These are phyloP conservation scores for Purpureocillium lavendulum DNA, from an alignment of 2,329 filamentous ascomycete species.

Conservation along the genomic window DNA sequence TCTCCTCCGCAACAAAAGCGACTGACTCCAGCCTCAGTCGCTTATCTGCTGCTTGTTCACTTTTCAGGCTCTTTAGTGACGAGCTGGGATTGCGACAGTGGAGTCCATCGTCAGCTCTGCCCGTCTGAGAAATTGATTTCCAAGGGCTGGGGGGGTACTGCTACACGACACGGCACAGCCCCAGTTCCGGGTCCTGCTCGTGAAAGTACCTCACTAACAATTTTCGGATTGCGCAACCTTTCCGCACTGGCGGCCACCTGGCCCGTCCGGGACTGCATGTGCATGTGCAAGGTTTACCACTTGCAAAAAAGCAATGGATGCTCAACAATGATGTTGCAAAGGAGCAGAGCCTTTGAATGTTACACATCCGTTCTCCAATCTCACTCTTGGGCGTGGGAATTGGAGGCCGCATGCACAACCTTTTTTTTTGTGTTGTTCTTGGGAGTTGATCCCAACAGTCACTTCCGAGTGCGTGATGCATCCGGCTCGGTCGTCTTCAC, in stretches of 20 bases:
- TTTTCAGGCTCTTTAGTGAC: not conserved
- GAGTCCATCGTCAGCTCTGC: not conserved
- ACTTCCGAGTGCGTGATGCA: too few relatives aligned
- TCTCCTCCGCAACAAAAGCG: not conserved
- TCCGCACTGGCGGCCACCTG: slow-evolving; percentile 1
- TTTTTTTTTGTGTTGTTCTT: too few relatives aligned
- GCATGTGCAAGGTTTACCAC: not conserved
- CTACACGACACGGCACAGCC: slow-evolving; percentile 17
- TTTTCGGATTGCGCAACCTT: slow-evolving; percentile 14
- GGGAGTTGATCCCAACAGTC: too few relatives aligned
- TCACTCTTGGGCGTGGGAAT: too few relatives aligned
- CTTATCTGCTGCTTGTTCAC: not conserved
- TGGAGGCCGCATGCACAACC: too few relatives aligned
- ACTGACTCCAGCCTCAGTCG: not conserved
- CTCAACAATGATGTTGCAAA: too few relatives aligned
- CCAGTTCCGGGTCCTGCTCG: slow-evolving; percentile 10
- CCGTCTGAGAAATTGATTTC: slow-evolving; percentile 21
- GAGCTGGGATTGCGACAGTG: too few relatives aligned
- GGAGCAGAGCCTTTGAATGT: not conserved
- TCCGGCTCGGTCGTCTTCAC: not conserved
- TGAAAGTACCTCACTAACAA: slow-evolving; percentile 31
- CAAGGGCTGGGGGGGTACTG: slow-evolving; percentile 18
- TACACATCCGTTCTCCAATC: not conserved
- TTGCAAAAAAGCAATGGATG: not conserved
- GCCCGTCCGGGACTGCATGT: too few relatives aligned